Base-by-base conservation (phyloP, 2,329 filamentous ascomycete genomes). In the Onygenales sp. region DNA sequence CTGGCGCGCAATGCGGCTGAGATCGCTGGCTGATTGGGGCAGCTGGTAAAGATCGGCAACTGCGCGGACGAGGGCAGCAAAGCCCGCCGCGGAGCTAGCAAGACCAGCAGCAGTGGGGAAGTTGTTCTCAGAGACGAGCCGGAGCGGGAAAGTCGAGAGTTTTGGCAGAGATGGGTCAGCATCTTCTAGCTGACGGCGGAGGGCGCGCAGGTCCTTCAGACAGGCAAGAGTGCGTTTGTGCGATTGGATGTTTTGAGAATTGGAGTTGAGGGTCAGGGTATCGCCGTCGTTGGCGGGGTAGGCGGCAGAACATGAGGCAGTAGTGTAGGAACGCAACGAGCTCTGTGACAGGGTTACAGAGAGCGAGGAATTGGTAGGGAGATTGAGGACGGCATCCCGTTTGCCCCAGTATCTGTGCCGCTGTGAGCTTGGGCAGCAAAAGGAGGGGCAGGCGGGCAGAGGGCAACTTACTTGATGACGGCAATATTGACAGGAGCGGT, bases 401-500 rank as follows among this genome's bases (percentile, higher is more conserved):
- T 98, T 98, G 63, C 94, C 93, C 93, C 94, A 98, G 81, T 98
- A 87, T 69, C 80, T 83, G 61, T 51, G 47, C n/a, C 32, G 31
- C 39, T 27, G 52, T 51, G 10, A 56, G 52, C 14, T n/a, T 13
- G 31, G 41, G 49, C 7, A 35, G 13, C n/a, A 41, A 43, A 50
- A 47, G 51, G 32, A 51, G 48, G 43, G 50, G 43, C 31, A 32
- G 9, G 9, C n/a, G 58, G 33, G 51, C 44, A 55, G 56, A 55
- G 54, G 56, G 58, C 56, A 57, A 57, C 67, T 63, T 74, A 94
- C 87, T 97, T 97, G 75, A 97, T 93, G 54, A 97, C 91, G 60
- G 92, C 92, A 69, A 97, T 97, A 78, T 97, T 97, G 67, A 97
- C 92, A 11, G 92, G 93, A 42, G 93, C 93, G 59, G 91, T 97